These are phyloP conservation scores for Dysphania ambrosioides DNA, from an alignment of 148 eudicot genomes.

Conservation along the genomic window DNA sequence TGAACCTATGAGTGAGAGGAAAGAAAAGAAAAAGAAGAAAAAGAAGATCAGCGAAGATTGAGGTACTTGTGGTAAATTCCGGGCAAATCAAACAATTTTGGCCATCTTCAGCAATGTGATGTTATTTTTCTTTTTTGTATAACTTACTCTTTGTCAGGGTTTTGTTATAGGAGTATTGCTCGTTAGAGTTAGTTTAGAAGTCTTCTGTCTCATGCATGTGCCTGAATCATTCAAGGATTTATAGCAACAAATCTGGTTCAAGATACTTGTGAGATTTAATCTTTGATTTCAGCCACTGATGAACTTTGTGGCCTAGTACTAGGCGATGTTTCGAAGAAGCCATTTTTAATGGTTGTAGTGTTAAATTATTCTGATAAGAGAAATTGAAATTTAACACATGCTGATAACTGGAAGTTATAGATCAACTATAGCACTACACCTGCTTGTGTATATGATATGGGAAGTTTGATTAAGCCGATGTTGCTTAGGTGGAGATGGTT, in stretches of 20 bases:
- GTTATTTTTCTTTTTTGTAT: constrained; percentile 24
- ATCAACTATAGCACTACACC: no score
- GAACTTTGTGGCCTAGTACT: background rate
- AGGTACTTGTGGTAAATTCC: constrained; percentile 5
- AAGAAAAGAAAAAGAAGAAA: constrained; percentile 62
- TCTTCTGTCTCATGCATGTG: constrained; percentile 11
- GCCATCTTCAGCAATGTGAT: constrained; percentile 1
- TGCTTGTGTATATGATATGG: no score
- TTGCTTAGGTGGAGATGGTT: no score
- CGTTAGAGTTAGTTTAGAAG: no score
- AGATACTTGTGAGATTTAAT: no score
- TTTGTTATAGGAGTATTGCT: constrained; percentile 7
- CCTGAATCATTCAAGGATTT: background rate
- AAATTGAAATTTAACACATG: no score
- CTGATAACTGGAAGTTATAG: no score
- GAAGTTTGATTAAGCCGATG: no score
- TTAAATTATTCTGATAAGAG: background rate
- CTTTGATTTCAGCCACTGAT: constrained; percentile 4
- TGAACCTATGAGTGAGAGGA: constrained; percentile 51
- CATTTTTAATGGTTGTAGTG: background rate
- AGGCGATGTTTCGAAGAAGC: background rate
- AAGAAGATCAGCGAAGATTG: constrained; percentile 60
- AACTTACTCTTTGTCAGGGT: constrained; percentile 13
- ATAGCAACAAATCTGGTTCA: background rate
- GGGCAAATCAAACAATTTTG: constrained; percentile 39